Base-by-base conservation (phyloP, 768 basidiomycete genomes). In the Kwoniella sp. region DNA sequence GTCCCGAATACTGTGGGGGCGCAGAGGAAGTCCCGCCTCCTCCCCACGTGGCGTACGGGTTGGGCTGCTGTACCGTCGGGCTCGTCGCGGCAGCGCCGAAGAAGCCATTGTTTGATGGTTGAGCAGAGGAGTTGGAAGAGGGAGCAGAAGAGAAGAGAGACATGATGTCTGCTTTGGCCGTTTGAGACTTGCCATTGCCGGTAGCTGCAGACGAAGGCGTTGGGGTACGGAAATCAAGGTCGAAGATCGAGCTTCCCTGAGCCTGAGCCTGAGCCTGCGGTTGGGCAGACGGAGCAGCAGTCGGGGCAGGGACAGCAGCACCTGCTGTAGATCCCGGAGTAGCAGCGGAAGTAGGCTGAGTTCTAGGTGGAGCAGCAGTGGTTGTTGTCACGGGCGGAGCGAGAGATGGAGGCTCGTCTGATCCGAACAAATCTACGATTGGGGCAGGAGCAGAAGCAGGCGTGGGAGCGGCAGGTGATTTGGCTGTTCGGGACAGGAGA, bases 181-280 rank as follows among this genome's bases (percentile, higher is more conserved):
- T 72, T 45, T 75, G 73, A 11, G 73, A 71, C 26, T 71, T 73
- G 41, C 41, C 41, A 45, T 4, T 17, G 13, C 13, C n/a, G 5
- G 41, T 12, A 20, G 11, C 20, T 7, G 70, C 45, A 11, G 63
- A 22, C 4, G 67, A 57, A 13, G 71, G 67, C 0, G 74, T 63
- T 13, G 77, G 76, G 22, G 79, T 67, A 28, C 71, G 65, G 73
- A 80, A 80, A 61, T 80, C 79, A 11, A 80, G 73, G 48, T 80
- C 79, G 59, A 80, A 80, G 38, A 80, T 66, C 51, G 70, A 73
- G 26, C 61, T 56, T 5, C 69, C 66, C 4, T 64, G 54, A 11
- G 67, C 37, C 3, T 11, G 72, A 54, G n/a, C n/a, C n/a, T n/a
- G n/a, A n/a, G n/a, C n/a, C n/a, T n/a, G n/a, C 1, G 63, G 48